Base-by-base conservation (phyloP, 1,284 basidiomycete genomes). In the Amylostereum areolatum region DNA sequence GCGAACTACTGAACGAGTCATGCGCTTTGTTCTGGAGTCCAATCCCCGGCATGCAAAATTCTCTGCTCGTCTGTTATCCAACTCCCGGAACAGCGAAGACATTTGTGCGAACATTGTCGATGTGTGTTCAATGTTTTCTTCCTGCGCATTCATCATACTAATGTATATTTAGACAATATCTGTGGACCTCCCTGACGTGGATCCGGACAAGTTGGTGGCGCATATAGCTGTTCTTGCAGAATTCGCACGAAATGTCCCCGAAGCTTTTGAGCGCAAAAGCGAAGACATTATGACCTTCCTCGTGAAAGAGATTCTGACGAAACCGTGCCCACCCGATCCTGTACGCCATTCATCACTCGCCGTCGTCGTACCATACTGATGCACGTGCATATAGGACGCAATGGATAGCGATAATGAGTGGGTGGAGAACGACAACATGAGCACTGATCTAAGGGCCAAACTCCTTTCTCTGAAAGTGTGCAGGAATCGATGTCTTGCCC, bases 11-110 rank as follows among this genome's bases (percentile, higher is more conserved):
- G 90, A 95, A 34, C 75, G 84, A 11, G 72, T 89, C 6, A 69
- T 70, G 48, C 73, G 78, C 30, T 78, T 84, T 55, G 86, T 81
- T 0, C 63, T 83, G 32, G 77, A 80, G 8, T 75, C 81, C 1
- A 81, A 86, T 32, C 71, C 73, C 18, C 73, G 80, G 18, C 83
- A 89, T 59, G 89, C 93, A 24, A 98, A 98, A 65, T 95, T 91
- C 65, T 91, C 93, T 0, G 82, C 90, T 1, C 81, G 92, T 27
- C 71, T 94, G 43, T 60, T 97, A 7, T 81, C 87, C 0, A 74
- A 77, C 54, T 72, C 73, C 39, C 80, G 77, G 51, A 71, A 81
- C 37, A 69, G 73, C 10, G 73, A 78, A 4, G 72, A 76, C 1
- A 54, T 76, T 0, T 82, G 83, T 54, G 58, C 58, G 0, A 67